Conservation (phyloP, 2,329 filamentous ascomycete genomes). For the Xylariaceae sp. region DNA sequence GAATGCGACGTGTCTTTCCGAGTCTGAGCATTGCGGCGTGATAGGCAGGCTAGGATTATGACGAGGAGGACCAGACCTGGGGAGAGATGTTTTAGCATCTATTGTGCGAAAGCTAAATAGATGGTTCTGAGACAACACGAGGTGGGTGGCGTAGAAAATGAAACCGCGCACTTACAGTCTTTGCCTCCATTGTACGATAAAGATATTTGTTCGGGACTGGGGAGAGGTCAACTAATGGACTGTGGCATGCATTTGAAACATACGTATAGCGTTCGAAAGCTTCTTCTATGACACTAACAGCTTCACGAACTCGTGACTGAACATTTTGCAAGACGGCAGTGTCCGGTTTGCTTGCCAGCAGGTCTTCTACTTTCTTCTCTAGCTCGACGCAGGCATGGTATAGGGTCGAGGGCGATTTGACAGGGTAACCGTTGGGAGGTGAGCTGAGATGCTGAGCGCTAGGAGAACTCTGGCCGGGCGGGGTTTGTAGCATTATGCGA, state of each 20-base stretch:
- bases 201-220: slow-evolving; percentile 71
- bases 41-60: slow-evolving; percentile 69
- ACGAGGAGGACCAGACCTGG: slow-evolving; percentile 72
- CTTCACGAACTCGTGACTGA: slow-evolving; percentile 70
- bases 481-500: slow-evolving; percentile 15
- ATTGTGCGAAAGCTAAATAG: background rate
- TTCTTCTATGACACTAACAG: slow-evolving; percentile 69
- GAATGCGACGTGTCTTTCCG: slow-evolving; percentile 20
- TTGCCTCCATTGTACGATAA: slow-evolving; percentile 98
- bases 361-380: slow-evolving; percentile 57
- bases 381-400: slow-evolving; percentile 35
- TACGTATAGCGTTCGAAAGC: slow-evolving; percentile 74
- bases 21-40: slow-evolving; percentile 33
- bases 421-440: slow-evolving; percentile 11
- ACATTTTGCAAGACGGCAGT: slow-evolving; percentile 55
- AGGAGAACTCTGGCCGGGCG: slow-evolving; percentile 8
- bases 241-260: slow-evolving; percentile 26
- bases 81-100: background rate
- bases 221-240: slow-evolving; percentile 2
- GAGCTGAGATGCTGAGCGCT: slow-evolving; percentile 4
- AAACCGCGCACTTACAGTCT: slow-evolving; percentile 65
- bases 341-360: slow-evolving; percentile 53
- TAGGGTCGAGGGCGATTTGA: slow-evolving; percentile 12
- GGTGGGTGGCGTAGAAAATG: too few species aligned
- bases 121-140: background rate